A percentile compares a stretch with the other conserved stretches of the same genome.
These are phyloP conservation scores for Spinacia oleracea DNA, from an alignment of 179 eudicot genomes.

Conservation along the genomic window DNA sequence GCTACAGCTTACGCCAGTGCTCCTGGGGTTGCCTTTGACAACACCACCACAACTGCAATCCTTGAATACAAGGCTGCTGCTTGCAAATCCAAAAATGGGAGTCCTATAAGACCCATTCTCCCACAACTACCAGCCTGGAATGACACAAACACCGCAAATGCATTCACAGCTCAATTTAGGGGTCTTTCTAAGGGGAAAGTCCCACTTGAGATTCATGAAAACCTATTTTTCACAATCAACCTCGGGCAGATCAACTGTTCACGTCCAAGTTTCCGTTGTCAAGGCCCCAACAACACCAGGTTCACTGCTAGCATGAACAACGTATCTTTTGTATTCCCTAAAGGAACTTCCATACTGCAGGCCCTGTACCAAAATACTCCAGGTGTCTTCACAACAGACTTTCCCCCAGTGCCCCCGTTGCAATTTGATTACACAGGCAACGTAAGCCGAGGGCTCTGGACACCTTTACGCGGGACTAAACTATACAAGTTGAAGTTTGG, in stretches of 20 bases:
- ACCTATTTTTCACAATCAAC: conserved; percentile 58
- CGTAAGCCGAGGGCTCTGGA: conserved; percentile 24
- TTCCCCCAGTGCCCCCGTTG: conserved; percentile 33
- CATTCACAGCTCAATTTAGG: conserved; percentile 47
- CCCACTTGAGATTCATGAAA: conserved; percentile 54
- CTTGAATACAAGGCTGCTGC: conserved; percentile 58
- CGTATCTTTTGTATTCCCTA: conserved; percentile 59
- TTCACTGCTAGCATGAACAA: conserved; percentile 81
- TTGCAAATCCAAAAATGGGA: conserved; percentile 27
- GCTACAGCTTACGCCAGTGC: conserved; percentile 75
- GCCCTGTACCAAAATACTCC: conserved; percentile 41
- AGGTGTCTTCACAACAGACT: conserved; percentile 34
- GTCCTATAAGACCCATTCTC: conserved; percentile 32
- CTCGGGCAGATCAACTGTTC: conserved; percentile 69
- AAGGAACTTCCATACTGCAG: conserved; percentile 51
- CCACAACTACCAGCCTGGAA: conserved; percentile 62
- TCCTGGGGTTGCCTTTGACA: conserved; percentile 59
- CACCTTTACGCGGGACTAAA: conserved; percentile 24
- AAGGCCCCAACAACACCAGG: conserved; percentile 84
- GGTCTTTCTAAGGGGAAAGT: conserved; percentile 41
- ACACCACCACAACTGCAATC: conserved; percentile 84
- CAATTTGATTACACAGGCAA: conserved; percentile 31
- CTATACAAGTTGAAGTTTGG: conserved; percentile 25
- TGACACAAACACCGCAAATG: conserved; percentile 56
- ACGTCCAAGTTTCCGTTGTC: conserved; percentile 70